Evolutionary conservation across 352 stramenopile species (phyloP).

Genomic region (Phytopythium cucurbitacearum): DNA sequence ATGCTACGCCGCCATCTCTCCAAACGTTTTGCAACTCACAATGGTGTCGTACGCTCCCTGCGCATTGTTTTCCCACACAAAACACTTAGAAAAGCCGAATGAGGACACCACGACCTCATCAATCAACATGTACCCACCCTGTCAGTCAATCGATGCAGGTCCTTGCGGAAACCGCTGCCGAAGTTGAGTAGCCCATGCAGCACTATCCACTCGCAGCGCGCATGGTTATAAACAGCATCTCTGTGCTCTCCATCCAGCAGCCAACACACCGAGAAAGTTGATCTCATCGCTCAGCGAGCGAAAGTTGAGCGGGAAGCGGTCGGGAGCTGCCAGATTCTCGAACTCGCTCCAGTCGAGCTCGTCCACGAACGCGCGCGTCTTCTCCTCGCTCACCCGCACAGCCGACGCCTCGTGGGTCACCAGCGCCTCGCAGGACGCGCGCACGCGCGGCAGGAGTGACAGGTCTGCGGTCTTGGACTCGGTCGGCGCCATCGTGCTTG

Average conservation of each 20-base stretch:
- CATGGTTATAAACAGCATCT: background rate
- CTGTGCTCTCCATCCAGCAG: background rate
- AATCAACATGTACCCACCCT: conserved; percentile 24
- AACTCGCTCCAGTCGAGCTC: conserved; percentile 53
- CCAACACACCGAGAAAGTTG: conserved; percentile 66
- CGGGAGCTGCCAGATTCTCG: conserved; percentile 30
- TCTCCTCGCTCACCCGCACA: conserved; percentile 49
- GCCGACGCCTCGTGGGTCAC: conserved; percentile 34
- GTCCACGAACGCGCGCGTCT: conserved; percentile 40
- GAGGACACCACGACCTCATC: background rate
- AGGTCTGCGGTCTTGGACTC: background rate
- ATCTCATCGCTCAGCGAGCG: conserved; percentile 64
- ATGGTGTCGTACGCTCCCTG: conserved; percentile 76
- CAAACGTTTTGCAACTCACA: conserved; percentile 12
- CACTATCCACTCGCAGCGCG: conserved; percentile 15
- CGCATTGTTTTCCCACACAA: too few species aligned
- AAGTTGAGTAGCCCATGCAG: conserved; percentile 77
- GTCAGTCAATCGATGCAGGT: conserved; percentile 67
- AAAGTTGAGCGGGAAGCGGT: conserved; percentile 77
- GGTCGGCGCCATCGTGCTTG: background rate
- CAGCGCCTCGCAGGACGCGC: conserved; percentile 43
- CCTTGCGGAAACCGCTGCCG: conserved; percentile 74
- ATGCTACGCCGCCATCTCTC: too few species aligned
- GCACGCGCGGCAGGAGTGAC: conserved; percentile 38
- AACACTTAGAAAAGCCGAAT: background rate